Base-by-base conservation (phyloP, 2,329 filamentous ascomycete species). In the Xylariaceae sp. region DNA sequence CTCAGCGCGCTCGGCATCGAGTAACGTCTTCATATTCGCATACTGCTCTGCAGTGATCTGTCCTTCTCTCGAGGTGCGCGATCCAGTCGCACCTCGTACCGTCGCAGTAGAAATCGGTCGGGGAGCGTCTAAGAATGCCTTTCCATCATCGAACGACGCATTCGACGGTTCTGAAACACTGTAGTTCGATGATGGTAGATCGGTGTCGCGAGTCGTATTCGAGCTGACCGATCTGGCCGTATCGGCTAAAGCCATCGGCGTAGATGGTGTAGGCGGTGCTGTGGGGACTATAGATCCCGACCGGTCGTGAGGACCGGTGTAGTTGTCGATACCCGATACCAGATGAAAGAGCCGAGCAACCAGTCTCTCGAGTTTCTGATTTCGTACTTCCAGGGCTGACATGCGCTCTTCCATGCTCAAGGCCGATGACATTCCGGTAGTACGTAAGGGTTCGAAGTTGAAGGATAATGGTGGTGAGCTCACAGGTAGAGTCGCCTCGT, bases 351-450 rank as follows among this genome's bases (percentile, higher is more conserved):
- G 73, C 67, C 80, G 77, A 57, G 76, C 74, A 3, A 84, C 76
- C 3, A 82, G 74, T 23, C 75, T 76, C 70, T 86, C 83, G 61
- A 86, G 72, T 48, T 77, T 79, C 17, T 77, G 72, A 66, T 85
- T 77, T 4, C 78, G 77, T 4, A 73, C 71, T 66, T 87, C 84
- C 8, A 87, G 72, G 11, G 71, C 71, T 7, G 73, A 73, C 15
- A 87, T 75, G 10, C 83, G 77, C 8, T 77, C 77, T 65, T 86
- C 82, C 8, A 85, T 67, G 64, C 75, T 80, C 9, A 77, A 78
- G 13, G 78, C 80, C 63, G 83, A 76, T 1, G 82, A 84, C 60
- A 84, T 84, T 66, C 81, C 84, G 80, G 83, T 82, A 34, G 76
- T 79, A 8, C 72, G 69, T 52, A 82, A 71, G 18, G 78, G 74